Percentiles rank a stretch among this genome's conserved stretches.
Conservation (phyloP, 192 early-diverging fungal species). For the Backusella macrospora region DNA sequence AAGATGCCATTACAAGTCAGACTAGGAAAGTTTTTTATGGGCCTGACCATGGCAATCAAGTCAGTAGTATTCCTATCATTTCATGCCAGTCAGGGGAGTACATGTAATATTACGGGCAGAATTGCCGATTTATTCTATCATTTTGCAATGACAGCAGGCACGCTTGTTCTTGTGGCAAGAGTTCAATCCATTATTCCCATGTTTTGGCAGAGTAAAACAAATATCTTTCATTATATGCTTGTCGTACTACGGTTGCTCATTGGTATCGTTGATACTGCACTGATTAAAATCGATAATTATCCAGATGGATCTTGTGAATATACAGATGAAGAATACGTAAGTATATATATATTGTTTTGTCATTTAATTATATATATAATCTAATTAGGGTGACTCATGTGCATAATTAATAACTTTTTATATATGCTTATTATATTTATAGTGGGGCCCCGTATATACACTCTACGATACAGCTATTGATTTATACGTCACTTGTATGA, state of each 20-base stretch:
- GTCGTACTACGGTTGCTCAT: constrained; percentile 6
- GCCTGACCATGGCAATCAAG: constrained; percentile 27
- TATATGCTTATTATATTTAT: not conserved
- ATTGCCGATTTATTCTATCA: constrained; percentile 35
- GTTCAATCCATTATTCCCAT: constrained; percentile 26
- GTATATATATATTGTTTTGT: not conserved
- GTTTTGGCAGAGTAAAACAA: constrained; percentile 15
- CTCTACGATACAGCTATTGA: constrained; percentile 33
- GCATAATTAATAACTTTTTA: not conserved
- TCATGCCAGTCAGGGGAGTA: constrained; percentile 15
- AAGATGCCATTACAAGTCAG: constrained; percentile 1
- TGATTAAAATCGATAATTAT: constrained; percentile 11
- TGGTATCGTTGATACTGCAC: constrained; percentile 21
- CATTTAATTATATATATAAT: not conserved
- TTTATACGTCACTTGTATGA: constrained; percentile 28
- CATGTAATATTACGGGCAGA: constrained; percentile 26
- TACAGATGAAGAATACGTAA: constrained; percentile 32
- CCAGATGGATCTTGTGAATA: constrained; percentile 25
- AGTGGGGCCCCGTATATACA: constrained; percentile 39
- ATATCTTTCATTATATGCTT: not conserved
- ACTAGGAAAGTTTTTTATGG: constrained; percentile 26
- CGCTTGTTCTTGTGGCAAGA: constrained; percentile 19
- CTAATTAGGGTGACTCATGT: not conserved
- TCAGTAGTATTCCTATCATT: constrained; percentile 26
- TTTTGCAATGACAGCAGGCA: constrained; percentile 29